Percentiles rank a stretch among this genome's conserved stretches.
Evolutionary conservation across 768 basidiomycete species (phyloP).

Genomic region (Lenzites betulinus): DNA sequence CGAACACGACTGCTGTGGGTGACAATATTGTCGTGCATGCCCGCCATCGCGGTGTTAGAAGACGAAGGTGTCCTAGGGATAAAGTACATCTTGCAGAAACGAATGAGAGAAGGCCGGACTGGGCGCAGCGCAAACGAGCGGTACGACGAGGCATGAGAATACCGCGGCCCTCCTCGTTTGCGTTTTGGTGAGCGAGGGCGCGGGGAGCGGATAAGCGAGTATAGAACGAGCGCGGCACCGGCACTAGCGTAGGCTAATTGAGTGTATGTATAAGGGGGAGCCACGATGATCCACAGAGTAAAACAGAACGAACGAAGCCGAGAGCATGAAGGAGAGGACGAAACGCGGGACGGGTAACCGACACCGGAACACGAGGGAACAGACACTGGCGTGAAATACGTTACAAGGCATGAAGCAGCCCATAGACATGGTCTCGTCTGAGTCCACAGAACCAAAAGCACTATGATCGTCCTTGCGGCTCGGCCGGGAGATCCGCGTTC

Average conservation of each 20-base stretch:
- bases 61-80: neutral
- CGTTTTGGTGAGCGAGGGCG: no score
- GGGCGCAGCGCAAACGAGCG: neutral
- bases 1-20: no score
- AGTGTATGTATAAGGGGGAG: neutral
- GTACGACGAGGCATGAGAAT: neutral
- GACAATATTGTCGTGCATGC: no score
- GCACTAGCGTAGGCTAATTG: no score
- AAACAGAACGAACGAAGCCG: neutral
- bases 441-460: neutral
- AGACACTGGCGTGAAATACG: neutral
- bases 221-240: no score
- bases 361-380: neutral
- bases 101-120: neutral
- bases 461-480: neutral
- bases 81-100: constrained; percentile 1
- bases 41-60: no score
- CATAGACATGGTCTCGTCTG: neutral
- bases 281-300: neutral
- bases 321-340: neutral
- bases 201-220: no score
- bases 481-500: neutral
- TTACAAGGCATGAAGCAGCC: neutral
- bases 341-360: neutral
- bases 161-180: neutral